phyloP scores from a whole-genome alignment of 176 grass and related monocot genomes.

The Oryza meyeriana region DNA sequence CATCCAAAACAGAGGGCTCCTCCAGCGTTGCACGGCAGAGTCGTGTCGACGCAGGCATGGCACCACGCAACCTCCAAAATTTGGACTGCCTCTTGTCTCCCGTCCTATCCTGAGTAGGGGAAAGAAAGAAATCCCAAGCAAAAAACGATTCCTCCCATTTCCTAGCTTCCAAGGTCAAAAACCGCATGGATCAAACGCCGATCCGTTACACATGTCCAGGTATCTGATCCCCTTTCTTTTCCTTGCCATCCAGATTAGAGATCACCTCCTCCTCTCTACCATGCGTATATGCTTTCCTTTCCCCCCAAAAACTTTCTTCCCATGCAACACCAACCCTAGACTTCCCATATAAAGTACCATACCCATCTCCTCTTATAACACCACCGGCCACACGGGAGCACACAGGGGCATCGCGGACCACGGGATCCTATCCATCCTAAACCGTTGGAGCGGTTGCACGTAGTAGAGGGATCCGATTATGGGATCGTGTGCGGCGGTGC shows the following conservation, averaged over 20 bases:
- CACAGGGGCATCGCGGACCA: background rate
- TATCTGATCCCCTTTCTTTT: too few relatives aligned
- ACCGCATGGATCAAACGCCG: too few relatives aligned
- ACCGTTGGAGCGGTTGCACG: background rate
- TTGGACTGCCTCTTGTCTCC: too few relatives aligned
- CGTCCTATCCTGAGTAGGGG: too few relatives aligned
- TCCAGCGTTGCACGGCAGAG: background rate
- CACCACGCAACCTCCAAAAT: background rate
- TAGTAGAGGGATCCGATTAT: too few relatives aligned
- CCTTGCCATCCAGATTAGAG: too few relatives aligned
- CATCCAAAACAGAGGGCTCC: conserved; percentile 3
- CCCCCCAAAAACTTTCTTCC: background rate
- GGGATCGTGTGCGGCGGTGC: conserved; percentile 31
- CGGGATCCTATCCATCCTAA: background rate
- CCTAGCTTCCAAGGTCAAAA: too few relatives aligned
- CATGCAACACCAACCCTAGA: background rate
- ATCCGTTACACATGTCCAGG: too few relatives aligned
- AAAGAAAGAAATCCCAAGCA: too few relatives aligned
- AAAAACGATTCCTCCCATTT: too few relatives aligned
- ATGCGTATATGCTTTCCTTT: too few relatives aligned
- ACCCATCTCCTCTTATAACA: background rate
- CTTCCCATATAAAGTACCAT: background rate
- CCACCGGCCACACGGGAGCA: background rate
- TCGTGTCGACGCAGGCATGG: background rate
- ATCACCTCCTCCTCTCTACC: too few relatives aligned